A percentile compares a stretch with the other conserved stretches of the same genome.
phyloP scores from a whole-genome alignment of 495 filamentous ascomycete genomes.

The Parathielavia hyrcaniae region DNA sequence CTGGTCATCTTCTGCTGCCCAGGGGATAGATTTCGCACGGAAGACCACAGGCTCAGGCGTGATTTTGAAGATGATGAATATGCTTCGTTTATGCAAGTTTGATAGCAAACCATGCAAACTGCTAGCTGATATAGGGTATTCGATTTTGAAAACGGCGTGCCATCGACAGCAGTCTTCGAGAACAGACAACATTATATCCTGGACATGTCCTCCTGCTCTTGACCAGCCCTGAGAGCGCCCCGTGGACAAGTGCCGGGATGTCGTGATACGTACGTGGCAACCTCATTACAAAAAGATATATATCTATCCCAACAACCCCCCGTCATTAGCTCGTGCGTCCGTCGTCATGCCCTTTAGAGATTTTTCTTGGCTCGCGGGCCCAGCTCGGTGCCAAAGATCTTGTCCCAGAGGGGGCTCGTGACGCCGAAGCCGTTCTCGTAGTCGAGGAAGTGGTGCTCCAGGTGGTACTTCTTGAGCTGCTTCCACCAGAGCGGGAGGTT shows the following conservation, averaged over 20 bases:
- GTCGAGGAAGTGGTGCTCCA: constrained; percentile 94
- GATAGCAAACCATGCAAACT: too few species aligned
- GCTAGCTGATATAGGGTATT: too few species aligned
- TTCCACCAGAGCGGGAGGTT: constrained; percentile 84
- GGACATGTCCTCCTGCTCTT: too few species aligned
- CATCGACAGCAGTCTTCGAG: not conserved
- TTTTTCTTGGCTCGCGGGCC: constrained; percentile 46
- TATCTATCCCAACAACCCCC: not conserved
- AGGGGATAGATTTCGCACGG: too few species aligned
- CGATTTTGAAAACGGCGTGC: not conserved
- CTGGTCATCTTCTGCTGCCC: too few species aligned
- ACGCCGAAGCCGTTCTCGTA: constrained; percentile 98
- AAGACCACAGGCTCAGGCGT: too few species aligned
- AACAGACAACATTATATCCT: too few species aligned
- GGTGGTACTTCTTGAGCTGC: constrained; percentile 90
- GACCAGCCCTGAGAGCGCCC: too few species aligned
- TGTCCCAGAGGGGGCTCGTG: constrained; percentile 96
- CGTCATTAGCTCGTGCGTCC: constrained; percentile 6
- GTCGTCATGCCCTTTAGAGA: constrained; percentile 38
- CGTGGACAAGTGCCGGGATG: not conserved
- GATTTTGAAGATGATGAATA: too few species aligned
- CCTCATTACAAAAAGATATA: constrained; percentile 13
- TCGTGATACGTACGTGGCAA: constrained; percentile 1
- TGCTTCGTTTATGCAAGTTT: too few species aligned
- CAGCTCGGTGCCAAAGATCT: constrained; percentile 86